Conservation (phyloP, 2,329 filamentous ascomycete genomes). For the Neophaeococcomyces mojaviensis region DNA sequence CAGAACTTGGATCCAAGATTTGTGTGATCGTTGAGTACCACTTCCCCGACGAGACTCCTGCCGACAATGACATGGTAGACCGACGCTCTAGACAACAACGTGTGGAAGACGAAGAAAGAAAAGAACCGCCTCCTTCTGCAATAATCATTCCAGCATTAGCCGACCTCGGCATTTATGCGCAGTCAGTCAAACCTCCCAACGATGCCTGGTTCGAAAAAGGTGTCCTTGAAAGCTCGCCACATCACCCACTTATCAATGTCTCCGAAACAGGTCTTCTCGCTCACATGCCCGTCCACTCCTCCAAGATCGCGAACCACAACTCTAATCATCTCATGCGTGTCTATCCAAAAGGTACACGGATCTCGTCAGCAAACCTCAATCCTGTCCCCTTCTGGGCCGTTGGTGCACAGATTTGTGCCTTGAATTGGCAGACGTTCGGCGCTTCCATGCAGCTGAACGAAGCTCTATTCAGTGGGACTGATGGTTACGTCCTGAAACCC, state of each 20-base stretch:
- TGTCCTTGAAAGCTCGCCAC: conserved; percentile 14
- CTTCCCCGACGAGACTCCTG: conserved; percentile 13
- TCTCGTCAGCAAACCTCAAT: conserved; percentile 20
- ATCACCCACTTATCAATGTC: conserved; percentile 21
- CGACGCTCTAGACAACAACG: conserved; percentile 10
- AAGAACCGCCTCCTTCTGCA: conserved; percentile 13
- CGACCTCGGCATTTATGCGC: conserved; percentile 22
- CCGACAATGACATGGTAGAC: neutral
- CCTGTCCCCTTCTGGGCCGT: conserved; percentile 21
- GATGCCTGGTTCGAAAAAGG: conserved; percentile 20
- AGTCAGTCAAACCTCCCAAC: conserved; percentile 22
- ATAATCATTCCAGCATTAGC: conserved; percentile 21
- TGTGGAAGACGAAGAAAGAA: conserved; percentile 15
- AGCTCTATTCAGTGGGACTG: conserved; percentile 20
- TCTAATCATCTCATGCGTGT: conserved; percentile 21
- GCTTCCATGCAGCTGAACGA: conserved; percentile 22
- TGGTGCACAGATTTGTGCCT: conserved; percentile 21
- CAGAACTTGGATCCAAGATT: conserved; percentile 21
- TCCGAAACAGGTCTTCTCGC: conserved; percentile 17
- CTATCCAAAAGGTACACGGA: conserved; percentile 22
- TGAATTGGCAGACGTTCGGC: conserved; percentile 23
- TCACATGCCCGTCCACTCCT: conserved; percentile 15
- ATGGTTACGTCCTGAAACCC: conserved; percentile 23
- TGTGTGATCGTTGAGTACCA: conserved; percentile 23
- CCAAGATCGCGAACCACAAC: conserved; percentile 18